Base-by-base conservation (phyloP, 116 monocot genomes). In the Posidonia oceanica region DNA sequence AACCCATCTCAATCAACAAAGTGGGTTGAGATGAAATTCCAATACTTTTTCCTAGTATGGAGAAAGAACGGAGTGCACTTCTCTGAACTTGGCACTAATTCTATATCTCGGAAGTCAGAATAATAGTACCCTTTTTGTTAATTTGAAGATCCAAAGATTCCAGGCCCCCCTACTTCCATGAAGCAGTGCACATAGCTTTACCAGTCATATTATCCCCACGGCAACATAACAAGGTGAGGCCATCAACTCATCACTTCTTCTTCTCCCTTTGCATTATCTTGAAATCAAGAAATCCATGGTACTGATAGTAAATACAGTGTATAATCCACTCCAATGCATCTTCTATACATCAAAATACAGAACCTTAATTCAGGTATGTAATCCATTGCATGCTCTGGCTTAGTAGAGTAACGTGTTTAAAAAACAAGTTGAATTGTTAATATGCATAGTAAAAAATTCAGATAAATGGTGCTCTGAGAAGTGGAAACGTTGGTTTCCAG, bases 1-100 rank as follows among this genome's bases (percentile, higher is more conserved):
- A 18, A 61, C 15, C 3, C 61, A 61, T 61, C 61, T 22, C 61
- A 61, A 23, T 29, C 61, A 61, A 36, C 61, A 37, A 64, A 64
- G 64, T 64, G 64, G 64, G 64, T 61, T 5, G 61, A 36, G 15
- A 61, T 22, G 29, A 61, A 23, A 14, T 61, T 10, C 61, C 12
- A 15, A 0, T 61, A 10, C 22, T 61, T 17, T 29, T 8, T 11
- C 0, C 61, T 61, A 0, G 4, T 3, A 22, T 20, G 61, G 20
- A 18, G n/a, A 56, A 56, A 15, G 0, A 55, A 14, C 55, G 2
- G 10, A 15, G 10, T 61, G 18, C 23, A 17, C 20, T 29, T 61
- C 23, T 3, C n/a, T 4, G 22, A 61, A 61, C 23, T 29, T 61
- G 61, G 23, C 8, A 61, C 8, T 61, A 61, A 3, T 29, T 36